Conservation (phyloP, 2,329 filamentous ascomycete species). For the Coniochaeta pulveracea region DNA sequence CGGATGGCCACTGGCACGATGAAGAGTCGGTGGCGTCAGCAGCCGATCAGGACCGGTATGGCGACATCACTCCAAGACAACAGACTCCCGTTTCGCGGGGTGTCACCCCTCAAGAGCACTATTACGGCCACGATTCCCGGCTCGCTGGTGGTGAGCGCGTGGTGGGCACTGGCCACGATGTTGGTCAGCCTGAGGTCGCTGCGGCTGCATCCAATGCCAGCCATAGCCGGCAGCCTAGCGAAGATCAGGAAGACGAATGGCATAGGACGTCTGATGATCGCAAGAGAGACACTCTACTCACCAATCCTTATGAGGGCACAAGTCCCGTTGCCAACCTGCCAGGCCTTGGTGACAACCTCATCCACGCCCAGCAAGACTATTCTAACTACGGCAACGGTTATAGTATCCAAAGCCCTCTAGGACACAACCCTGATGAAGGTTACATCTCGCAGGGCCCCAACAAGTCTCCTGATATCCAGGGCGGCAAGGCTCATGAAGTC, state of each 20-base stretch:
- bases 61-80: constrained; percentile 37
- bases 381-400: constrained; percentile 23
- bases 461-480: constrained; percentile 38
- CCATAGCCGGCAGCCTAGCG: constrained; percentile 40
- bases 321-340: constrained; percentile 49
- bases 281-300: constrained; percentile 55
- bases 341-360: constrained; percentile 30
- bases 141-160: constrained; percentile 14
- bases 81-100: constrained; percentile 19
- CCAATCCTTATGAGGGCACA: constrained; percentile 55
- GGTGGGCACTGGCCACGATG: constrained; percentile 25
- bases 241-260: constrained; percentile 55
- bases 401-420: constrained; percentile 44
- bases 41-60: constrained; percentile 37
- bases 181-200: constrained; percentile 30
- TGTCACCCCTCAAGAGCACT: constrained; percentile 10
- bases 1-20: constrained; percentile 63
- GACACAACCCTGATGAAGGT: constrained; percentile 66
- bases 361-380: constrained; percentile 16
- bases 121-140: constrained; percentile 14
- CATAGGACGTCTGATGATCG: constrained; percentile 48
- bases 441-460: constrained; percentile 70
- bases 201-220: constrained; percentile 42
- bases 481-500: constrained; percentile 43
- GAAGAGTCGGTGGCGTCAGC: constrained; percentile 17